Evolutionary conservation across 768 basidiomycete species (phyloP).

Genomic region (Trametes coccinea): DNA sequence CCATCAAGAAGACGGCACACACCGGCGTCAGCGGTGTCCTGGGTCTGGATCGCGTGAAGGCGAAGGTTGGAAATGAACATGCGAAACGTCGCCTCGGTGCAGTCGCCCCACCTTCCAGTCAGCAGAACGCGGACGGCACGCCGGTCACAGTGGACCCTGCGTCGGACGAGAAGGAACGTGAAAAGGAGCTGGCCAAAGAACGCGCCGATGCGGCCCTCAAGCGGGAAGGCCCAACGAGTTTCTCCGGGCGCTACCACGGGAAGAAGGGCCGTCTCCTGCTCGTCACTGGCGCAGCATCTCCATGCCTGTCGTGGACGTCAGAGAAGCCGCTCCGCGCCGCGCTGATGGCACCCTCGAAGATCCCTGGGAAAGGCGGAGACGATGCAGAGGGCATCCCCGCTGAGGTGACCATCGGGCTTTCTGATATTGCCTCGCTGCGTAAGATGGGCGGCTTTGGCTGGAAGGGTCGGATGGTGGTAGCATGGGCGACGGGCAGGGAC

Average conservation of each 20-base stretch:
- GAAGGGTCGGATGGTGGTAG: slow-evolving; percentile 41
- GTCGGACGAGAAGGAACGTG: background rate
- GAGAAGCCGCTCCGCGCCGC: slow-evolving; percentile 21
- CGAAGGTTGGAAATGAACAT: slow-evolving; percentile 31
- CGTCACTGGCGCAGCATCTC: slow-evolving; percentile 34
- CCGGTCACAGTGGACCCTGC: background rate
- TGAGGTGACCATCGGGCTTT: slow-evolving; percentile 33
- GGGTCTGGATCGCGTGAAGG: slow-evolving; percentile 36
- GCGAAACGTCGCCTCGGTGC: slow-evolving; percentile 35
- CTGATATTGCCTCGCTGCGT: slow-evolving; percentile 31
- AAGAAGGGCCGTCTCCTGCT: slow-evolving; percentile 34
- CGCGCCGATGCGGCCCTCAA: slow-evolving; percentile 11
- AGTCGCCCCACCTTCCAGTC: slow-evolving; percentile 24
- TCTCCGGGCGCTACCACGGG: slow-evolving; percentile 32
- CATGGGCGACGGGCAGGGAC: slow-evolving; percentile 33
- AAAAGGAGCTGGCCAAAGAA: background rate
- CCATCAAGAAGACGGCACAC: slow-evolving; percentile 33
- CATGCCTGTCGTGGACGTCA: slow-evolving; percentile 32
- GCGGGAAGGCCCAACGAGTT: slow-evolving; percentile 35
- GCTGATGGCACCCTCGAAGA: slow-evolving; percentile 13
- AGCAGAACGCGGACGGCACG: background rate
- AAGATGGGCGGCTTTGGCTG: slow-evolving; percentile 42
- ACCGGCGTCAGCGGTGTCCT: slow-evolving; percentile 32
- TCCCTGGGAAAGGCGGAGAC: slow-evolving; percentile 12
- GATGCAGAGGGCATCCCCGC: slow-evolving; percentile 22